These are phyloP conservation scores for Myxozyma geophila DNA, from an alignment of 805 yeast species.

Conservation along the genomic window DNA sequence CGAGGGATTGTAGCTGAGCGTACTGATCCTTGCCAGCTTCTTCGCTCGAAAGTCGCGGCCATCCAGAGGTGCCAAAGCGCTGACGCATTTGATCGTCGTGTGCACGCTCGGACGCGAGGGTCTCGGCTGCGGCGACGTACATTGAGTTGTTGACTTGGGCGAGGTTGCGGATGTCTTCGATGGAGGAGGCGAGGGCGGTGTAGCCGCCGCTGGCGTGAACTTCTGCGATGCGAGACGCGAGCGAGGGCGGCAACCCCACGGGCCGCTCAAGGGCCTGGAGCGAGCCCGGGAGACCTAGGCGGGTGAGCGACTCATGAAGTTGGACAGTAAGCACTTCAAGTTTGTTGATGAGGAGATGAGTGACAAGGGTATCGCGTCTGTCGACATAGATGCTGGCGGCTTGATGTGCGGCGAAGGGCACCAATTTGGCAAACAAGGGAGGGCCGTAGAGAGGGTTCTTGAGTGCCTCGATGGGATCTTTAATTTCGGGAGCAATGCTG, in stretches of 20 bases:
- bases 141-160: slow-evolving; percentile 40
- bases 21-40: slow-evolving; percentile 51
- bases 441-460: slow-evolving; percentile 30
- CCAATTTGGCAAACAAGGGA: slow-evolving; percentile 59
- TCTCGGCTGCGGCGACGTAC: slow-evolving; percentile 41
- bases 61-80: slow-evolving; percentile 58
- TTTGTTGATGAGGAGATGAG: slow-evolving; percentile 48
- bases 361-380: slow-evolving; percentile 60
- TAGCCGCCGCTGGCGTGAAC: slow-evolving; percentile 60
- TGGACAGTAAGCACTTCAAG: slow-evolving; percentile 39
- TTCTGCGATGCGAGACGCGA: slow-evolving; percentile 60
- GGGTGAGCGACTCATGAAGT: slow-evolving; percentile 32
- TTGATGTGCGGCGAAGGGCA: slow-evolving; percentile 71
- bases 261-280: slow-evolving; percentile 64
- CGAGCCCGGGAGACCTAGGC: slow-evolving; percentile 56
- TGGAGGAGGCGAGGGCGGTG: slow-evolving; percentile 48
- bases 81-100: slow-evolving; percentile 60
- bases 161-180: slow-evolving; percentile 53
- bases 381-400: slow-evolving; percentile 70
- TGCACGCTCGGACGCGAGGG: slow-evolving; percentile 55
- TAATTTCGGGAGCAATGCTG: slow-evolving; percentile 48
- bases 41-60: slow-evolving; percentile 58
- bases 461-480: slow-evolving; percentile 43
- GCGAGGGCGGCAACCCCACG: slow-evolving; percentile 60
- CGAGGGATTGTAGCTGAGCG: slow-evolving; percentile 52